Conservation (phyloP, 441 rosid genomes). For the Lepidium campestre region DNA sequence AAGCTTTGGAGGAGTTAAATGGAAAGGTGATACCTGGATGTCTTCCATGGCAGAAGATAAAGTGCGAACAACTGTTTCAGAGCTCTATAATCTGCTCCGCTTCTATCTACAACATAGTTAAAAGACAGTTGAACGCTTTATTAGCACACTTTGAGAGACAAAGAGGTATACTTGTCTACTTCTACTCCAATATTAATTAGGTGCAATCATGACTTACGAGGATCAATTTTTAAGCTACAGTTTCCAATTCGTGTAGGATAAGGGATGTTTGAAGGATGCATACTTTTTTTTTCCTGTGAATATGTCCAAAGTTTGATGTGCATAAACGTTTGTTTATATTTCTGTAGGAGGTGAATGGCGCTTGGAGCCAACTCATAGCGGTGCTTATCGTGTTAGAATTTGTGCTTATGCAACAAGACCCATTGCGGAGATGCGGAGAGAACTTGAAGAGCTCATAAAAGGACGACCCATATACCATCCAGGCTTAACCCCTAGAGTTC, state of each 20-base stretch:
- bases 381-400: constrained; percentile 56
- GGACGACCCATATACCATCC: constrained; percentile 50
- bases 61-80: constrained; percentile 60
- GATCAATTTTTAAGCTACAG: background rate
- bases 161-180: constrained; percentile 35
- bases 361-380: constrained; percentile 33
- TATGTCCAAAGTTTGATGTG: background rate
- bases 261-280: background rate
- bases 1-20: constrained; percentile 65
- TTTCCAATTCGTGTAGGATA: background rate
- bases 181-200: background rate
- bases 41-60: constrained; percentile 63
- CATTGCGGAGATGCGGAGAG: constrained; percentile 60
- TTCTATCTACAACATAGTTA: constrained; percentile 44
- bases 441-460: constrained; percentile 59
- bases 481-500: constrained; percentile 38
- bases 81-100: constrained; percentile 58
- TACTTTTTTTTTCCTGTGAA: background rate
- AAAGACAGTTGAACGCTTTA: constrained; percentile 40
- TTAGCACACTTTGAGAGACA: constrained; percentile 35
- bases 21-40: constrained; percentile 59
- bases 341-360: constrained; percentile 47
- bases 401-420: constrained; percentile 61
- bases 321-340: background rate
- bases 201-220: background rate